phyloP scores from a whole-genome alignment of 2,329 filamentous ascomycete species.

The Aspergillus costaricaensis region DNA sequence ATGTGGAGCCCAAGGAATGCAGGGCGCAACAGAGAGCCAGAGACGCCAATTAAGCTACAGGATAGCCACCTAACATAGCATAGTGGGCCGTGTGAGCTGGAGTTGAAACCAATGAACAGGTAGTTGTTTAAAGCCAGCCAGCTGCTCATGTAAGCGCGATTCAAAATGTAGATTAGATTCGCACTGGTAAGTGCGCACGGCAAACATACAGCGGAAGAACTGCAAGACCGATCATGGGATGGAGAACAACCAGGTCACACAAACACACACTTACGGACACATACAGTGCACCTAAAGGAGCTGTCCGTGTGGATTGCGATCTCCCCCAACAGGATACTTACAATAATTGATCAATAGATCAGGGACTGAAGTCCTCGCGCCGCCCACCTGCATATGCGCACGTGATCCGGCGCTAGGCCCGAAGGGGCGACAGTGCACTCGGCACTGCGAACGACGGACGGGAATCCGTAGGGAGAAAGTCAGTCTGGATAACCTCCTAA shows the following conservation, averaged over 20 bases:
- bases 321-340: not conserved
- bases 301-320: not conserved
- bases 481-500: slow-evolving; percentile 28
- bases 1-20: not conserved
- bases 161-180: no score
- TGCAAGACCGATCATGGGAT: not conserved
- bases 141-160: not conserved
- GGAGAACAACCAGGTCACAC: not conserved
- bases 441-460: slow-evolving; percentile 22
- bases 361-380: not conserved
- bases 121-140: not conserved
- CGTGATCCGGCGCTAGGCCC: slow-evolving; percentile 23
- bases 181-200: not conserved
- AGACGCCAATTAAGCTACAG: not conserved
- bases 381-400: slow-evolving; percentile 9
- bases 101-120: not conserved
- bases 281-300: not conserved
- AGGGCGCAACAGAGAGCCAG: not conserved
- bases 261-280: not conserved
- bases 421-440: slow-evolving; percentile 20
- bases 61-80: not conserved
- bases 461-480: slow-evolving; percentile 19
- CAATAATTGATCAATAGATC: slow-evolving; percentile 1
- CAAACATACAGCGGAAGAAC: not conserved
- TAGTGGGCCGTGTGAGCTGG: not conserved